Conservation (phyloP, 352 stramenopile genomes). For the Porosira glacialis region DNA sequence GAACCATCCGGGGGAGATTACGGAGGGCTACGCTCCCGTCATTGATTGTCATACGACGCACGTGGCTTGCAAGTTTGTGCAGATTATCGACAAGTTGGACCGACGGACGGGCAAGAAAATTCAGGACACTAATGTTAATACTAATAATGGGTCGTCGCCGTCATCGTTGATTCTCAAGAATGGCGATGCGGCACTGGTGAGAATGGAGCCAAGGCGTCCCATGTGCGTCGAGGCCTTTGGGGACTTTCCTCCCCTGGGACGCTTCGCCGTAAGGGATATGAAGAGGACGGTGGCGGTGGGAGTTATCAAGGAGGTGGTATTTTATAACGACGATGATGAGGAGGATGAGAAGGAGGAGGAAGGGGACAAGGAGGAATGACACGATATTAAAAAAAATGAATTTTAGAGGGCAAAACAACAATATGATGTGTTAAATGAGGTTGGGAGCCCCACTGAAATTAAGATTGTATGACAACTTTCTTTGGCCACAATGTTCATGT, state of each 20-base stretch:
- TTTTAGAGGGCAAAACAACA: no score
- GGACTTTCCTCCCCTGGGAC: constrained; percentile 80
- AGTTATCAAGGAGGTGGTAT: constrained; percentile 69
- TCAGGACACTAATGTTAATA: no score
- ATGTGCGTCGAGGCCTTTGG: constrained; percentile 84
- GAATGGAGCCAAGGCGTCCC: constrained; percentile 79
- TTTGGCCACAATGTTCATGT: no score
- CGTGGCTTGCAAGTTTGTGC: constrained; percentile 84
- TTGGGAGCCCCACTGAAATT: no score
- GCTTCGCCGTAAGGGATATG: constrained; percentile 85
- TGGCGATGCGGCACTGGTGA: constrained; percentile 82
- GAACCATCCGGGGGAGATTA: constrained; percentile 83
- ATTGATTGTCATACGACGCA: constrained; percentile 84
- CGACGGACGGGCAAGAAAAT: constrained; percentile 84
- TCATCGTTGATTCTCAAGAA: constrained; percentile 81
- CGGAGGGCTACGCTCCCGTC: constrained; percentile 81
- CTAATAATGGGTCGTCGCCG: no score
- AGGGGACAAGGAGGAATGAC: not conserved
- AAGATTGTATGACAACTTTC: no score
- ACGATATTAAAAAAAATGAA: no score
- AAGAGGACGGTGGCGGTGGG: constrained; percentile 85
- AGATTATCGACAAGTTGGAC: constrained; percentile 84
- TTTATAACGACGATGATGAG: not conserved
- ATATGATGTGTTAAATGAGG: no score
- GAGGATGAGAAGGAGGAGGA: no score